Conservation (phyloP, 805 yeast genomes). For the Candida vartiovaarae region DNA sequence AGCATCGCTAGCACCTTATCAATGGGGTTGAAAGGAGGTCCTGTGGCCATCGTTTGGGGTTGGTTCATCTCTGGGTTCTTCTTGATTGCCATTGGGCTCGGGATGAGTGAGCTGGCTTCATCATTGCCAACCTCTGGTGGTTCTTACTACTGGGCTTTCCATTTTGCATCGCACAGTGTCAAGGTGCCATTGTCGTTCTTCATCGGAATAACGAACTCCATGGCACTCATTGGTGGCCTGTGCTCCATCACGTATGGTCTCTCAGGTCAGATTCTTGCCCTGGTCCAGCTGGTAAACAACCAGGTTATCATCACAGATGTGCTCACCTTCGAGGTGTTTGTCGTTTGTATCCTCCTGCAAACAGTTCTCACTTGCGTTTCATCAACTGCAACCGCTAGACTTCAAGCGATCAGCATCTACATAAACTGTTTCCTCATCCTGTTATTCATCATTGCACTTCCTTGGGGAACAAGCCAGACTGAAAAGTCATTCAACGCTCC, state of each 20-base stretch:
- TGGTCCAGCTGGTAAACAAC: conserved; percentile 36
- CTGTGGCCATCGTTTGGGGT: conserved; percentile 55
- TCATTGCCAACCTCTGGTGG: conserved; percentile 72
- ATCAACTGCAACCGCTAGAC: conserved; percentile 42
- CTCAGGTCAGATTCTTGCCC: conserved; percentile 45
- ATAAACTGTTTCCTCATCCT: conserved; percentile 42
- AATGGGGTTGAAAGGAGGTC: conserved; percentile 47
- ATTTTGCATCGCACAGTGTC: conserved; percentile 46
- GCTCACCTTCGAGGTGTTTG: conserved; percentile 54
- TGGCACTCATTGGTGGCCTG: conserved; percentile 55
- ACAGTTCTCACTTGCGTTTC: conserved; percentile 43
- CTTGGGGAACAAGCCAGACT: conserved; percentile 38
- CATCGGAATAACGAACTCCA: conserved; percentile 55
- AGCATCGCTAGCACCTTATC: conserved; percentile 47
- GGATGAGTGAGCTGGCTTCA: conserved; percentile 54
- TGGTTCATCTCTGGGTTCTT: conserved; percentile 53
- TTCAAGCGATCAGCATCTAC: conserved; percentile 49
- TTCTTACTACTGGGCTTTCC: conserved; percentile 52
- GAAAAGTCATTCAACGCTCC: conserved; percentile 32
- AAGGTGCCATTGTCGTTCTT: conserved; percentile 46
- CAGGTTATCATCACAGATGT: conserved; percentile 42
- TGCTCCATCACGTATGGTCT: conserved; percentile 63
- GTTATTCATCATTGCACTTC: conserved; percentile 46
- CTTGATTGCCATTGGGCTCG: conserved; percentile 46
- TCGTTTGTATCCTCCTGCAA: conserved; percentile 45